A percentile compares a stretch with the other conserved stretches of the same genome.
These are phyloP conservation scores for Solanum tarapatanum DNA, from an alignment of 257 asterid genomes.

Conservation along the genomic window DNA sequence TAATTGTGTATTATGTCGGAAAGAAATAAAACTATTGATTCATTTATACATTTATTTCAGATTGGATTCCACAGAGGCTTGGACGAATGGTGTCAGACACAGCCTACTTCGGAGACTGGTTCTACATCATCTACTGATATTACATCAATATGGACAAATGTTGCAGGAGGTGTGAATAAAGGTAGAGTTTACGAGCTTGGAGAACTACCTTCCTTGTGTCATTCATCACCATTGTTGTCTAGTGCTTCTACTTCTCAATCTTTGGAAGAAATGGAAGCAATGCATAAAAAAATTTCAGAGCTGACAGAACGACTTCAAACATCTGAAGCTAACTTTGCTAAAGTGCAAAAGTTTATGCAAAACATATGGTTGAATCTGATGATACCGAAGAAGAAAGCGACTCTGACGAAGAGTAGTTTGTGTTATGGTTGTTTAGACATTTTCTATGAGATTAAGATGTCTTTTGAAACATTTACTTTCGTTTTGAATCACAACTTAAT, in stretches of 20 bases:
- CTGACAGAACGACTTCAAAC: not conserved
- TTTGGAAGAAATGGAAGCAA: not conserved
- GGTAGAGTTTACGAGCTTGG: not conserved
- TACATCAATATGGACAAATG: too few relatives aligned
- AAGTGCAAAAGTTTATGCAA: not conserved
- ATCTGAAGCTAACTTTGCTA: not conserved
- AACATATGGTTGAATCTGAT: not conserved
- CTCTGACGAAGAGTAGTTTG: not conserved
- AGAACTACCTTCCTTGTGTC: not conserved
- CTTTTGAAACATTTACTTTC: too few relatives aligned
- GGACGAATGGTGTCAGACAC: too few relatives aligned
- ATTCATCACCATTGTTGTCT: not conserved
- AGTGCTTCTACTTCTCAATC: not conserved
- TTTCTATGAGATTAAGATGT: not conserved
- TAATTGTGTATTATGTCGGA: too few relatives aligned
- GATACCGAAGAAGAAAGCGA: not conserved
- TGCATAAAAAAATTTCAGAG: not conserved
- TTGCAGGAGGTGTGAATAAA: not conserved
- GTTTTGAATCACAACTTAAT: too few relatives aligned
- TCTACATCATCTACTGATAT: too few relatives aligned
- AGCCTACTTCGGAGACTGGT: too few relatives aligned
- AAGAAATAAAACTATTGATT: too few relatives aligned
- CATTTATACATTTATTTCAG: too few relatives aligned
- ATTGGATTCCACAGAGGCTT: too few relatives aligned
- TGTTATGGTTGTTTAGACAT: not conserved